phyloP scores from a whole-genome alignment of 1,139 yeast species.

The Kluyveromyces sp. region DNA sequence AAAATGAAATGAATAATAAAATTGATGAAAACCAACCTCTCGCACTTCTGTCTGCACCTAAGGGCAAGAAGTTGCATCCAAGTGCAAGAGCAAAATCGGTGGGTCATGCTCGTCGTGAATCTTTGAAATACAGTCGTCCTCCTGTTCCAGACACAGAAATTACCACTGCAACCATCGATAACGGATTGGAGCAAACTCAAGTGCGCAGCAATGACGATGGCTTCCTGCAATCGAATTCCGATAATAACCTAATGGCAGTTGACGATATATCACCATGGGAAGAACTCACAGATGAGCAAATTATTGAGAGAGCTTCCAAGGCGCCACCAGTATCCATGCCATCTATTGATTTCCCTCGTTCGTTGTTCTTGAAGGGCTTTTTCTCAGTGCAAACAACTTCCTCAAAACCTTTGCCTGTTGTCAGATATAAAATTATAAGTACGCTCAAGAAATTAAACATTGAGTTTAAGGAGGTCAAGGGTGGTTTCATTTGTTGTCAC shows the following conservation, averaged over 20 bases:
- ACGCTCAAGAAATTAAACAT: constrained; percentile 75
- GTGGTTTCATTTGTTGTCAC: constrained; percentile 86
- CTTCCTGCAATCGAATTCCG: constrained; percentile 63
- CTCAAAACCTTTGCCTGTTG: constrained; percentile 82
- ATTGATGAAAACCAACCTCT: constrained; percentile 20
- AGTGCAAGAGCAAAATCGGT: constrained; percentile 86
- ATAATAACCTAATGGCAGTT: constrained; percentile 43
- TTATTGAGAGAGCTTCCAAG: constrained; percentile 55
- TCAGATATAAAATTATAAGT: constrained; percentile 74
- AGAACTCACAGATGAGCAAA: constrained; percentile 52
- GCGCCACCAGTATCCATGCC: constrained; percentile 85
- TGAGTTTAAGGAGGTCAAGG: constrained; percentile 80
- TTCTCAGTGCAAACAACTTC: constrained; percentile 95
- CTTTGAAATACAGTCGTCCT: constrained; percentile 36
- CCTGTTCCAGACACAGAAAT: constrained; percentile 17
- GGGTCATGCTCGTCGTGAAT: constrained; percentile 68
- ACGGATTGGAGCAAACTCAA: constrained; percentile 23
- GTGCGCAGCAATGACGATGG: constrained; percentile 47
- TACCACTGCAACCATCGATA: constrained; percentile 24
- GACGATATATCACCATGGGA: constrained; percentile 11
- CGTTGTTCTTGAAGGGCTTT: constrained; percentile 86
- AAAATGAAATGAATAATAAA: not conserved
- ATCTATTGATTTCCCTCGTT: constrained; percentile 86
- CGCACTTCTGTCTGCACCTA: constrained; percentile 19
- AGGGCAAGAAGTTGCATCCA: constrained; percentile 51